Evolutionary conservation across 2,329 filamentous ascomycete genomes (phyloP), one percentile per base, ranked within the genome.

Genomic region (Pseudomassariella vexata): DNA sequence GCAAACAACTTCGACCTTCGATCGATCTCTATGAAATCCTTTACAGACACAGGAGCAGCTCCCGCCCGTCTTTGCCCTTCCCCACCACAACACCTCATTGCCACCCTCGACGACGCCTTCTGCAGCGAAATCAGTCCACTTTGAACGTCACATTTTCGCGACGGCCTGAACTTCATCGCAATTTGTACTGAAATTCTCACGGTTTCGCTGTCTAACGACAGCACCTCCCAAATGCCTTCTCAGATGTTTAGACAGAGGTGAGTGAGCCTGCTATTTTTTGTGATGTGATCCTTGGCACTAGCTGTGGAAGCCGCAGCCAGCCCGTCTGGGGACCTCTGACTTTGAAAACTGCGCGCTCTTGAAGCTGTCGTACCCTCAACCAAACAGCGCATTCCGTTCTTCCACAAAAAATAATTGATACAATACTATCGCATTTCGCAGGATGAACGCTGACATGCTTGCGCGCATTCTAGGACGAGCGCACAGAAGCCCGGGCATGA

Each of bases 401-500:
- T n/a, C n/a, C n/a, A n/a, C 9, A 23, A 23, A 23, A 23, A 37
- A 24, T 35, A n/a, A n/a, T n/a, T n/a, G n/a, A n/a, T n/a, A n/a
- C n/a, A 26, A 21, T 32, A 36, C 27, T 23, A 19, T 18, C 28
- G 35, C 34, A 17, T 18, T 31, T 16, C 16, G 10, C 16, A 37
- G 37, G 38, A 25, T 36, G 17, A 34, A 30, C 30, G 12, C 17
- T 33, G 12, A 34, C 26, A 15, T 30, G 30, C 11, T 14, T 28
- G 18, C 35, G 35, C 36, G 34, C 34, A 29, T 32, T 44, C 29
- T 46, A 85, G 82, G 63, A 85, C 76, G 52, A 87, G 76, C 58
- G 79, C 84, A 35, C 85, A 88, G 60, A 94, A 94, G 66, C 88
- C 88, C 35, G 80, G 78, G 57, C 84, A 89, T 54, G 85, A 89